Percentiles rank a stretch among this genome's conserved stretches.
phyloP scores from a whole-genome alignment of 257 asterid genomes.

The Nicotiana tomentosiformis region DNA sequence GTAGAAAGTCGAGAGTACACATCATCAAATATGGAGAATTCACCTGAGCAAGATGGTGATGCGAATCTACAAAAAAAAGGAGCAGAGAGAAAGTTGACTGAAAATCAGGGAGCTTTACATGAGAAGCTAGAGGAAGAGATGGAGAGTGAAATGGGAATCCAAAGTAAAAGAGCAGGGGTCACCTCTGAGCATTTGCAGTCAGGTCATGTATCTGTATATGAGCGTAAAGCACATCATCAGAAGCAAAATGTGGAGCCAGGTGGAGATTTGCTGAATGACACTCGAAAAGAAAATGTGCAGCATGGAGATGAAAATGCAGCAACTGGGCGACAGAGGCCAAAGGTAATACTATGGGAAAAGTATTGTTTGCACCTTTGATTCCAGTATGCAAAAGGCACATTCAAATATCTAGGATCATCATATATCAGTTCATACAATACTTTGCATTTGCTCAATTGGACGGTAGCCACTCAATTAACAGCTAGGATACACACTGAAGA shows the following conservation, averaged over 20 bases:
- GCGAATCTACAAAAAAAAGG: slow-evolving; percentile 45
- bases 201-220: slow-evolving; percentile 44
- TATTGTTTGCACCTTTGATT: no score
- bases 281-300: slow-evolving; percentile 38
- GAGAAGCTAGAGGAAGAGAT: slow-evolving; percentile 22
- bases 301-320: slow-evolving; percentile 36
- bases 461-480: not conserved
- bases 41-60: slow-evolving; percentile 39
- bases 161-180: slow-evolving; percentile 40
- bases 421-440: not conserved
- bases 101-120: not conserved
- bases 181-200: slow-evolving; percentile 46
- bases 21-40: slow-evolving; percentile 62
- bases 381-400: not conserved
- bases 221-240: slow-evolving; percentile 30
- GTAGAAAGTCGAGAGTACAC: slow-evolving; percentile 70
- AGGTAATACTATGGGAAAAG: slow-evolving; percentile 32
- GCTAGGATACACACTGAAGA: not conserved
- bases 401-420: not conserved
- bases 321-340: slow-evolving; percentile 53
- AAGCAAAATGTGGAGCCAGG: slow-evolving; percentile 33
- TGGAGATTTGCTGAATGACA: slow-evolving; percentile 35
- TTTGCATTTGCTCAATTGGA: not conserved
- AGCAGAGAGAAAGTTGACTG: slow-evolving; percentile 52
- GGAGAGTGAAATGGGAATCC: slow-evolving; percentile 29